A percentile compares a stretch with the other conserved stretches of the same genome.
phyloP scores from a whole-genome alignment of 179 eudicot genomes.

The Nepenthes alata region DNA sequence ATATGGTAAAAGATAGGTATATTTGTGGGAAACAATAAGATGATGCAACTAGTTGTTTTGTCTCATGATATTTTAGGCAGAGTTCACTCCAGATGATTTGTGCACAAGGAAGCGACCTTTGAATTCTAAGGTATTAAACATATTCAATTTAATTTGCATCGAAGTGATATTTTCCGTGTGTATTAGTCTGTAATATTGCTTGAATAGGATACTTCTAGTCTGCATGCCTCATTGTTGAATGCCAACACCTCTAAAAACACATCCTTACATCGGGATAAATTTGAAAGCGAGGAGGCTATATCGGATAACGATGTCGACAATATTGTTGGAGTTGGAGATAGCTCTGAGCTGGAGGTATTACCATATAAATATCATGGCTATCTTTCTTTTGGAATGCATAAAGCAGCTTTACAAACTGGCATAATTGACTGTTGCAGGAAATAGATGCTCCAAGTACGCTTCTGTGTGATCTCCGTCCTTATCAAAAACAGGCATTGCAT shows the following conservation, averaged over 20 bases:
- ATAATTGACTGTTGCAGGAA: conserved; percentile 37
- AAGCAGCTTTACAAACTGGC: conserved; percentile 3
- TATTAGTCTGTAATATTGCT: conserved; percentile 13
- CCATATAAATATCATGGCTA: background rate
- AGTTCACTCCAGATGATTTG: conserved; percentile 79
- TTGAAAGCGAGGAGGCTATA: conserved; percentile 63
- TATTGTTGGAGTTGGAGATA: conserved; percentile 77
- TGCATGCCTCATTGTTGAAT: conserved; percentile 38
- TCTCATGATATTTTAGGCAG: conserved; percentile 42
- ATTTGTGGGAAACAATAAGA: background rate
- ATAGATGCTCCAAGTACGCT: conserved; percentile 87
- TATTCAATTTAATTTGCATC: background rate
- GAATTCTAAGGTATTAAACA: conserved; percentile 35
- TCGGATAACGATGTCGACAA: conserved; percentile 82
- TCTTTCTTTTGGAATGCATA: background rate
- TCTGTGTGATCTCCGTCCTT: conserved; percentile 81
- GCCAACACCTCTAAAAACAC: conserved; percentile 26
- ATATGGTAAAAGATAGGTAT: background rate
- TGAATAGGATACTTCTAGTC: conserved; percentile 45
- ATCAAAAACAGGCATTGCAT: conserved; percentile 93
- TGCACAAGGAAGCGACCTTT: conserved; percentile 67
- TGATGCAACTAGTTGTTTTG: background rate
- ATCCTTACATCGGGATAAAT: conserved; percentile 27
- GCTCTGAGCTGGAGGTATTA: conserved; percentile 66
- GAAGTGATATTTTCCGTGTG: background rate